A percentile compares a stretch with the other conserved stretches of the same genome.
Conservation (phyloP, 441 rosid species). For the Theobroma grandiflorum region DNA sequence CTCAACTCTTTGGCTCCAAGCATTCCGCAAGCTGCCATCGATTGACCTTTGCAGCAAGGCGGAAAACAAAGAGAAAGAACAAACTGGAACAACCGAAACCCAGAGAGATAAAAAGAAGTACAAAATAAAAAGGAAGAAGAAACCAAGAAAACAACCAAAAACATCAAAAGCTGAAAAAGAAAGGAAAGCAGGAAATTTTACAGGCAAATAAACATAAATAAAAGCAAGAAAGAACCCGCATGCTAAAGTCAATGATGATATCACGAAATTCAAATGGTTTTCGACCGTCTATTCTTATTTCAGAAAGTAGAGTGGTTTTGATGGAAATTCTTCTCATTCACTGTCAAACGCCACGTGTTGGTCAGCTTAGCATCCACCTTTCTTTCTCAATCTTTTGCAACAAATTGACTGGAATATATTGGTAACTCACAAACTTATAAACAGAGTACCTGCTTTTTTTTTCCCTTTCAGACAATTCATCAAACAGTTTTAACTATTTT, state of each 20-base stretch:
- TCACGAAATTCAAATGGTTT: slow-evolving; percentile 23
- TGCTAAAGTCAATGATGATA: slow-evolving; percentile 4
- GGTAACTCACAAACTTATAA: not conserved
- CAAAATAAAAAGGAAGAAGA: too few species aligned
- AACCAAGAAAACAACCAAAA: too few species aligned
- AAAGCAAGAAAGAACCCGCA: not conserved
- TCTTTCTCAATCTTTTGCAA: slow-evolving; percentile 7
- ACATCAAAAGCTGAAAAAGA: too few species aligned
- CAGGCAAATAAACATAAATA: too few species aligned
- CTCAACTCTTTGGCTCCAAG: slow-evolving; percentile 92
- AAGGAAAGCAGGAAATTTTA: too few species aligned
- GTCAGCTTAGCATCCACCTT: slow-evolving; percentile 80
- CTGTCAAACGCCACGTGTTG: slow-evolving; percentile 75
- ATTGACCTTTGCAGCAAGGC: too few species aligned
- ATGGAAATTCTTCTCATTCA: slow-evolving; percentile 86
- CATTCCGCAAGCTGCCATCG: slow-evolving; percentile 63
- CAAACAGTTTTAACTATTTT: not conserved
- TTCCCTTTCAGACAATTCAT: slow-evolving; percentile 5
- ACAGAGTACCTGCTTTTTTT: not conserved
- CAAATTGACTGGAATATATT: not conserved
- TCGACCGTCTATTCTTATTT: slow-evolving; percentile 54
- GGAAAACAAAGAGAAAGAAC: too few species aligned
- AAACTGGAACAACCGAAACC: too few species aligned
- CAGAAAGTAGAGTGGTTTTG: slow-evolving; percentile 81
- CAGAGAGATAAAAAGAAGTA: too few species aligned